Percentiles rank a stretch among this genome's conserved stretches.
Evolutionary conservation across 805 yeast species (phyloP).

Genomic region (Saccharomycopsis fibuligera): DNA sequence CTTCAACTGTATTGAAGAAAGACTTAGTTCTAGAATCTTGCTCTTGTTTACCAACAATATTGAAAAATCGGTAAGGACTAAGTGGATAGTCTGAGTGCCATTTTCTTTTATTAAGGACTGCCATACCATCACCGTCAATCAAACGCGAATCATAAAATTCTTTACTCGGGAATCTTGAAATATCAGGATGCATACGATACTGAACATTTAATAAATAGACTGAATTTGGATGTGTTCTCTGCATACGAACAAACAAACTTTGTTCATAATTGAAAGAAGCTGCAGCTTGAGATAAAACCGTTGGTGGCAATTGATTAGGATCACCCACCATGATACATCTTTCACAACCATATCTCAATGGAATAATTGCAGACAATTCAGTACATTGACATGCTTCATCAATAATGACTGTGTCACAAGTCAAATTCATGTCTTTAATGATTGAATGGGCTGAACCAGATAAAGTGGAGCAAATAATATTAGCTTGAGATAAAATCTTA

Average conservation of each 20-base stretch:
- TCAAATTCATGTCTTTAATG: constrained; percentile 63
- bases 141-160: constrained; percentile 73
- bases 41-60: constrained; percentile 55
- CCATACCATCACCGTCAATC: constrained; percentile 76
- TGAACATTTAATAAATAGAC: constrained; percentile 81
- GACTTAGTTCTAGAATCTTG: constrained; percentile 64
- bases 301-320: constrained; percentile 96
- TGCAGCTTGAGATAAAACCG: constrained; percentile 87
- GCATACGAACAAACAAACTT: constrained; percentile 91
- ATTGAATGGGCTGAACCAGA: constrained; percentile 94
- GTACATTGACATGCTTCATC: constrained; percentile 99
- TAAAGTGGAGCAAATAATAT: constrained; percentile 83
- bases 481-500: constrained; percentile 63
- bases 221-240: constrained; percentile 49
- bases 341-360: constrained; percentile 83
- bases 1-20: constrained; percentile 64
- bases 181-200: constrained; percentile 96
- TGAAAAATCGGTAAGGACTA: constrained; percentile 75
- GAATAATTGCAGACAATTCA: constrained; percentile 85
- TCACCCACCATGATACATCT: constrained; percentile 97
- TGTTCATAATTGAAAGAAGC: constrained; percentile 77
- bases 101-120: constrained; percentile 46
- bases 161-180: constrained; percentile 77
- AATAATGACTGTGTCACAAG: constrained; percentile 83
- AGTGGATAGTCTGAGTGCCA: constrained; percentile 66